Evolutionary conservation across 371 early-diverging fungal species (phyloP).

Genomic region (Saksenaea oblongispora): DNA sequence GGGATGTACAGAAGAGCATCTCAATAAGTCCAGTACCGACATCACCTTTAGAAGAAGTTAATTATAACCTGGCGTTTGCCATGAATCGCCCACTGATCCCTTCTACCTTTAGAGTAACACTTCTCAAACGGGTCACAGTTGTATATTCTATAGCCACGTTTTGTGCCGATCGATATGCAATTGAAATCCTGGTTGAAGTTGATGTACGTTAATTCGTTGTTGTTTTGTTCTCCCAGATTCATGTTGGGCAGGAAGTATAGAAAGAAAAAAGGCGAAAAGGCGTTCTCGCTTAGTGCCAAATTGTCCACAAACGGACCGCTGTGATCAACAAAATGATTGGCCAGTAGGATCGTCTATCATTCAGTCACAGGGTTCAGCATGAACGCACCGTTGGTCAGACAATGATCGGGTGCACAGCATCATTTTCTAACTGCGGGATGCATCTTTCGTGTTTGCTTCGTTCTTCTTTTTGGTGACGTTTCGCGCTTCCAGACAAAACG

Average conservation of each 20-base stretch:
- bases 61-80: neutral
- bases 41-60: constrained; percentile 49
- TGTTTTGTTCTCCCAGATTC: constrained; percentile 14
- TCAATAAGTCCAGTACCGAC: constrained; percentile 93
- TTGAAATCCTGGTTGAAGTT: constrained; percentile 94
- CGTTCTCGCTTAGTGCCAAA: too few relatives aligned
- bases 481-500: too few relatives aligned
- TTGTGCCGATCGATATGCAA: constrained; percentile 90
- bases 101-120: constrained; percentile 78
- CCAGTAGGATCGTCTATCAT: too few relatives aligned
- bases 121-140: constrained; percentile 95
- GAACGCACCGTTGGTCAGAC: too few relatives aligned
- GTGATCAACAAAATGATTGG: too few relatives aligned
- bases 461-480: too few relatives aligned
- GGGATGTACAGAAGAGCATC: constrained; percentile 94
- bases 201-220: constrained; percentile 66
- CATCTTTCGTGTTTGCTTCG: too few relatives aligned
- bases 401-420: too few relatives aligned
- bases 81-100: neutral
- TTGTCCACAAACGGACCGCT: too few relatives aligned
- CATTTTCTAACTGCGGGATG: too few relatives aligned
- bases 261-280: too few relatives aligned
- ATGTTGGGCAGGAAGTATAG: constrained; percentile 19
- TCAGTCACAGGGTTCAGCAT: too few relatives aligned
- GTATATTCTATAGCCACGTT: constrained; percentile 87